Evolutionary conservation across 2,329 filamentous ascomycete genomes (phyloP).

Genomic region (Ophiocordyceps camponoti-leonardi): DNA sequence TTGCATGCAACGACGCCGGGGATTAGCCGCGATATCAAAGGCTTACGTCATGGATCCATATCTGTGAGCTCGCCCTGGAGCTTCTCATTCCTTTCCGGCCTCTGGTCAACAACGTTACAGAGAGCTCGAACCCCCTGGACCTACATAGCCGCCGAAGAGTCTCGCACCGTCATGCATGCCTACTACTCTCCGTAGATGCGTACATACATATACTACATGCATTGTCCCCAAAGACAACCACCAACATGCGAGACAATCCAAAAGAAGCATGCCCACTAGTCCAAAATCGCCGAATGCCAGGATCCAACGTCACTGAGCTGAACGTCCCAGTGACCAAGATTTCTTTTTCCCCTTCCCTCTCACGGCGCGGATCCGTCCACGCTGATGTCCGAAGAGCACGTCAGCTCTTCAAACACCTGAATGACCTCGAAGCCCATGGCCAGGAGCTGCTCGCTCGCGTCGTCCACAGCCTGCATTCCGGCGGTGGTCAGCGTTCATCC

Average conservation of each 20-base stretch:
- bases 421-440: slow-evolving; percentile 68
- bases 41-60: background rate
- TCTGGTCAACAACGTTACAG: background rate
- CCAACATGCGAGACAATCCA: background rate
- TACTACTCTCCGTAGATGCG: no score
- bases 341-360: background rate
- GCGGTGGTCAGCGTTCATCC: slow-evolving; percentile 4
- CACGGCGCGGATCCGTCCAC: slow-evolving; percentile 7
- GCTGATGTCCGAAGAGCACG: slow-evolving; percentile 39
- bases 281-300: background rate
- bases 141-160: background rate
- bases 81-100: background rate
- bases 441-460: slow-evolving; percentile 53
- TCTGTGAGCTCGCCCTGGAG: background rate
- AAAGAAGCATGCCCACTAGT: background rate
- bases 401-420: slow-evolving; percentile 70
- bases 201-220: background rate
- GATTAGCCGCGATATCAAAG: background rate
- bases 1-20: background rate
- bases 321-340: background rate
- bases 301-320: no score
- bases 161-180: background rate
- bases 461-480: slow-evolving; percentile 43
- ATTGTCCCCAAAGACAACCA: background rate
- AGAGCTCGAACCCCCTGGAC: background rate